phyloP scores from a whole-genome alignment of 352 stramenopile species.

The Globisporangium ultimum region DNA sequence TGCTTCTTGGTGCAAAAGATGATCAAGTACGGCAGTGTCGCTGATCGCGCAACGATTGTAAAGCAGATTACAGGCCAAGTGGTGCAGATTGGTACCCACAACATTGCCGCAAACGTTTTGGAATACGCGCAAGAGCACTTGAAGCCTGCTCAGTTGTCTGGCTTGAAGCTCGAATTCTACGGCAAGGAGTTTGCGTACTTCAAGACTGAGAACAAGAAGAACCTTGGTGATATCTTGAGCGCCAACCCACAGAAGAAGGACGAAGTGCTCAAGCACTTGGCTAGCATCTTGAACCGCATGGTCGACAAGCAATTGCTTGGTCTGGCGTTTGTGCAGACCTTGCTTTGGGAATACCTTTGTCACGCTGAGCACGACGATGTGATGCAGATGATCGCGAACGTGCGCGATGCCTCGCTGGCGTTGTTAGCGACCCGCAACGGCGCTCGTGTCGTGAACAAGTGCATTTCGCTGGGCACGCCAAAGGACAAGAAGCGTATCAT shows the following conservation, averaged over 20 bases:
- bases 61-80: slow-evolving; percentile 94
- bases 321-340: slow-evolving; percentile 84
- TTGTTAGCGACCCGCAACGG: slow-evolving; percentile 87
- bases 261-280: slow-evolving; percentile 73
- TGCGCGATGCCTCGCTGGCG: slow-evolving; percentile 81
- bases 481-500: slow-evolving; percentile 92
- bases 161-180: slow-evolving; percentile 88
- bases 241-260: slow-evolving; percentile 67
- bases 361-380: slow-evolving; percentile 78
- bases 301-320: slow-evolving; percentile 87
- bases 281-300: slow-evolving; percentile 78
- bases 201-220: slow-evolving; percentile 80
- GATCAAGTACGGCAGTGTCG: slow-evolving; percentile 91
- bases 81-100: slow-evolving; percentile 92
- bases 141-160: slow-evolving; percentile 83
- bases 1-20: slow-evolving; percentile 97
- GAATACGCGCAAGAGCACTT: slow-evolving; percentile 89
- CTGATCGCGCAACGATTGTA: slow-evolving; percentile 74
- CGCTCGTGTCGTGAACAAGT: slow-evolving; percentile 84
- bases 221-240: slow-evolving; percentile 64
- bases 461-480: slow-evolving; percentile 70
- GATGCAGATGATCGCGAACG: slow-evolving; percentile 82
- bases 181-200: slow-evolving; percentile 89
- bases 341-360: slow-evolving; percentile 89
- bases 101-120: slow-evolving; percentile 91